Percentiles rank a stretch among this genome's conserved stretches.
phyloP scores from a whole-genome alignment of 768 basidiomycete genomes.

The Termitomyces sp. region DNA sequence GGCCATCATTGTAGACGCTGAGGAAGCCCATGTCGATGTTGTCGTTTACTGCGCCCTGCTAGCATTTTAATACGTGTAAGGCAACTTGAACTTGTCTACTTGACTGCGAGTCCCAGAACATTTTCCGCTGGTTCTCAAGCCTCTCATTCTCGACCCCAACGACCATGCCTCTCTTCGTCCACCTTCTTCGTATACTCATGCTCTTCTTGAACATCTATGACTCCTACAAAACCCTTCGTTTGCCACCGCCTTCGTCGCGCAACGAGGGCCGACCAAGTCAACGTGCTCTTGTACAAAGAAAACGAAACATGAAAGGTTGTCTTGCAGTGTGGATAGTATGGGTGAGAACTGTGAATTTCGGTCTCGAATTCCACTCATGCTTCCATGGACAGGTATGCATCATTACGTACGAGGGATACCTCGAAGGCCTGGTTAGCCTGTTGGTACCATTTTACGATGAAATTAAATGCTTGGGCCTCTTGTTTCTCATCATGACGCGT shows the following conservation, averaged over 20 bases:
- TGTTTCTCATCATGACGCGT: constrained; percentile 76
- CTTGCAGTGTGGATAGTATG: constrained; percentile 84
- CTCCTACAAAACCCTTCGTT: constrained; percentile 79
- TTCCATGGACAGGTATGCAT: constrained; percentile 57
- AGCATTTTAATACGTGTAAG: constrained; percentile 10
- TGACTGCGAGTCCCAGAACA: neutral
- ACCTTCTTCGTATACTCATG: constrained; percentile 63
- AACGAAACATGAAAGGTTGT: constrained; percentile 83
- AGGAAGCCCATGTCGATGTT: constrained; percentile 12
- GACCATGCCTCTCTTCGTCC: constrained; percentile 67
- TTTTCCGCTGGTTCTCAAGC: neutral
- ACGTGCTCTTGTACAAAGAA: constrained; percentile 69
- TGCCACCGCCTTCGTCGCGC: constrained; percentile 50
- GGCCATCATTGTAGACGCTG: constrained; percentile 4
- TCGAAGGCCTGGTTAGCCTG: constrained; percentile 62
- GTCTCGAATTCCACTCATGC: constrained; percentile 6
- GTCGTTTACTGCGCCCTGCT: constrained; percentile 1
- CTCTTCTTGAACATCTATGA: constrained; percentile 80
- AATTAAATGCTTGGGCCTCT: constrained; percentile 66
- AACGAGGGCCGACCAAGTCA: constrained; percentile 61
- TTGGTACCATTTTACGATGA: constrained; percentile 85
- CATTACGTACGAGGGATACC: constrained; percentile 60
- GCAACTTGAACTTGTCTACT: neutral
- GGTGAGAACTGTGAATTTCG: constrained; percentile 41
- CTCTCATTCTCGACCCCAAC: constrained; percentile 6